Evolutionary conservation across 768 basidiomycete species (phyloP).

Genomic region (Terana coerulea): DNA sequence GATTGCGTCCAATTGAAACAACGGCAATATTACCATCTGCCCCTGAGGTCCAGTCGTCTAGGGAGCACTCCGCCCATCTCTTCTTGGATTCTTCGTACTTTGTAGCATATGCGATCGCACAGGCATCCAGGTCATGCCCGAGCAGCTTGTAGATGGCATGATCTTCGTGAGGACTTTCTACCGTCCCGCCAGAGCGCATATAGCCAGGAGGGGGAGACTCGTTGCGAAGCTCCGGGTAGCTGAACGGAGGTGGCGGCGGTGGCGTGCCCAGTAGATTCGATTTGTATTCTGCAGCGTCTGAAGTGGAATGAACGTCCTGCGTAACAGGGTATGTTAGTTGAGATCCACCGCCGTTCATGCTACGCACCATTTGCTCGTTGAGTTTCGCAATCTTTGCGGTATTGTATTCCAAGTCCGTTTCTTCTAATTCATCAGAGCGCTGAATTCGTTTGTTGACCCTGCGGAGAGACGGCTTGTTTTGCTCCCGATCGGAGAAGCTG

Average conservation of each 20-base stretch:
- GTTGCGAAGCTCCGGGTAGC: background rate
- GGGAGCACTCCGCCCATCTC: conserved; percentile 47
- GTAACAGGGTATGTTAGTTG: no score
- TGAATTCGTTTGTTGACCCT: conserved; percentile 1
- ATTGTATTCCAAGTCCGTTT: background rate
- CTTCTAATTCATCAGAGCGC: conserved; percentile 1
- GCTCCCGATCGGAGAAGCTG: background rate
- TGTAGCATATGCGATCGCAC: conserved; percentile 37
- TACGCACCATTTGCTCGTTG: background rate
- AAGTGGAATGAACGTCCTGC: no score
- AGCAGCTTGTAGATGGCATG: conserved; percentile 36
- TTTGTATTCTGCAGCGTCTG: no score
- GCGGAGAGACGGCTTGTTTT: conserved; percentile 1
- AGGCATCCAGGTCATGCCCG: conserved; percentile 40
- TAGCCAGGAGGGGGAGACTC: background rate
- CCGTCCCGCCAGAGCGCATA: background rate
- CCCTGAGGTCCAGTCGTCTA: conserved; percentile 54
- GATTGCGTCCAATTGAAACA: background rate
- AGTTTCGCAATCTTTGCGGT: background rate
- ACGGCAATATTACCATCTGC: conserved; percentile 38
- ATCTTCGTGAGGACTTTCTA: conserved; percentile 1
- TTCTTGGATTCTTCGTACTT: conserved; percentile 40
- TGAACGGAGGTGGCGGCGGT: background rate
- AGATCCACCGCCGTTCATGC: no score
- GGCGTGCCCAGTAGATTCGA: conserved; percentile 1